Evolutionary conservation across 1,284 basidiomycete genomes (phyloP).

Genomic region (Puccinia sorghi): DNA sequence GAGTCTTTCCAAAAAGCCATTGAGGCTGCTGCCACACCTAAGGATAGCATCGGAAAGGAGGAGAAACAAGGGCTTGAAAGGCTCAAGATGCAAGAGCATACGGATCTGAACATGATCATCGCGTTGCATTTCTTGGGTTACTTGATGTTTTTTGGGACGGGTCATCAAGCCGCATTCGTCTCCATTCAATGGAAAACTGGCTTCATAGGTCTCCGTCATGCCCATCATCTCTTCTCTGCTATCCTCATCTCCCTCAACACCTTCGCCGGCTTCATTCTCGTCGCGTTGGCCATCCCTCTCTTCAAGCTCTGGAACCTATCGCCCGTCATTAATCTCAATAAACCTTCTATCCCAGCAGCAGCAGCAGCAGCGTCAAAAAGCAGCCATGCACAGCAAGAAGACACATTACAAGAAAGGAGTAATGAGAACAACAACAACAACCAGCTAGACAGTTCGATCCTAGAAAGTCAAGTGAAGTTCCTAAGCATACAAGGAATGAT

Average conservation of each 20-base stretch:
- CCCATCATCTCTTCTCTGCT: conserved; percentile 75
- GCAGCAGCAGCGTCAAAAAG: no score
- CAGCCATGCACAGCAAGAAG: no score
- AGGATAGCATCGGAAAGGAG: conserved; percentile 35
- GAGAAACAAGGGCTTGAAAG: no score
- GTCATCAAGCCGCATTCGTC: conserved; percentile 85
- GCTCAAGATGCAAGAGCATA: no score
- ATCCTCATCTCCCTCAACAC: conserved; percentile 79
- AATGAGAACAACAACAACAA: conserved; percentile 58
- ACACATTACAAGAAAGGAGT: conserved; percentile 55
- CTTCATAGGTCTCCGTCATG: conserved; percentile 71
- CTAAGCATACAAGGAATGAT: conserved; percentile 71
- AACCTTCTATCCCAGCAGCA: no score
- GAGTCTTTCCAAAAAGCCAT: conserved; percentile 43
- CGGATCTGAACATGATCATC: conserved; percentile 69
- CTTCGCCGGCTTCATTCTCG: conserved; percentile 71
- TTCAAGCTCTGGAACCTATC: conserved; percentile 80
- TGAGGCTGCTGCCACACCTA: conserved; percentile 51
- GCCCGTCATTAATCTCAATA: conserved; percentile 47
- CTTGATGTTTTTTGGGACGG: conserved; percentile 79
- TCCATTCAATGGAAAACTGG: conserved; percentile 95
- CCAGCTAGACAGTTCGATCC: neutral
- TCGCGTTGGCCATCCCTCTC: conserved; percentile 68
- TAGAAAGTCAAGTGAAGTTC: conserved; percentile 66
- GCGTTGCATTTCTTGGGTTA: conserved; percentile 74